Evolutionary conservation across 345 rosid species (phyloP).

Genomic region (Acer saccharum): DNA sequence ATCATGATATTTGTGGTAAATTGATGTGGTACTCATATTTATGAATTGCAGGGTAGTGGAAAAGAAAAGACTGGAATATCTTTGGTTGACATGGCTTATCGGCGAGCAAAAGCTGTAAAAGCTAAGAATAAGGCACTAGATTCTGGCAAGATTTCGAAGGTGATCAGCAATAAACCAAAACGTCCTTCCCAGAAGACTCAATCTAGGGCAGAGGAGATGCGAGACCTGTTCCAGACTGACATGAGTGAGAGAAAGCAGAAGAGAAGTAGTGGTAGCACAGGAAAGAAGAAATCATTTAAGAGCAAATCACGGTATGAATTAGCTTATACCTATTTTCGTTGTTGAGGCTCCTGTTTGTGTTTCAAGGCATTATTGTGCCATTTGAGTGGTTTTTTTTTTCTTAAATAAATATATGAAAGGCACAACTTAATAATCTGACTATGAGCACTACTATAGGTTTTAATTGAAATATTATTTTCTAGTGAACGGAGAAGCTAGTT

Average conservation of each 20-base stretch:
- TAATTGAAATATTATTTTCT: not conserved
- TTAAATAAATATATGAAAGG: not conserved
- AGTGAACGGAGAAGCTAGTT: not conserved
- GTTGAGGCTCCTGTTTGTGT: not conserved
- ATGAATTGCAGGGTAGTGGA: constrained; percentile 43
- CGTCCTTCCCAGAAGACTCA: constrained; percentile 44
- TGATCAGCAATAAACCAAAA: constrained; percentile 47
- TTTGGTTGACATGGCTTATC: constrained; percentile 74
- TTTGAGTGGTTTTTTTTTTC: not conserved
- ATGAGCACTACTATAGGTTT: not conserved
- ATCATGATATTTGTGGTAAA: not conserved
- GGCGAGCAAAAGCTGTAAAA: constrained; percentile 85
- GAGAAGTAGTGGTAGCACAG: constrained; percentile 39
- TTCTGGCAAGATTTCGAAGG: constrained; percentile 62
- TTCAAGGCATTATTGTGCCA: not conserved
- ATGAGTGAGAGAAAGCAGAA: constrained; percentile 73
- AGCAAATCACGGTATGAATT: constrained; percentile 84
- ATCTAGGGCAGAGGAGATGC: constrained; percentile 78
- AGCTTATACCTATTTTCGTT: constrained; percentile 4
- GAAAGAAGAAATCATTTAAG: constrained; percentile 73
- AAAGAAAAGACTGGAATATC: constrained; percentile 71
- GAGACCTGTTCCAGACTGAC: constrained; percentile 76
- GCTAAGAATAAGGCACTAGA: constrained; percentile 73
- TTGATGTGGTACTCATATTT: not conserved
- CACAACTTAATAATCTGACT: not conserved